Base-by-base conservation (phyloP, 1,139 yeast genomes). In the Candida dubliniensis region DNA sequence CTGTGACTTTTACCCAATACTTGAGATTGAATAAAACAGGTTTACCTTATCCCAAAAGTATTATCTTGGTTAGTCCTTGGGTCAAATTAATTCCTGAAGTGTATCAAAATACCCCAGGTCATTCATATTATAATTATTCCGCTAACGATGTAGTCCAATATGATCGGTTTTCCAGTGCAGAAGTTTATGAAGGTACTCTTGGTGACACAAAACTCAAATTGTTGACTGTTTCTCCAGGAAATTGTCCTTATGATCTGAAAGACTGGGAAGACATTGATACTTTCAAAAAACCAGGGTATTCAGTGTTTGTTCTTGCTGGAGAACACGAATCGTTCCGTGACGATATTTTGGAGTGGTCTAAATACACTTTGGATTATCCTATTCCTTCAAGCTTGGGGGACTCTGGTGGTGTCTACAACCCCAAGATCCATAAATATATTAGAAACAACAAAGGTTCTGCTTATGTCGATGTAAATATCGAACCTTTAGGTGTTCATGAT, bases 401-500 rank as follows among this genome's bases (percentile, higher is more conserved):
- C 40, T 67, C 73, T 1, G 46, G 58, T 27, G 61, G 64, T 34
- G 44, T 47, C 31, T 50, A 47, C 35, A 47, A 57, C 37, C 54
- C 55, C 6, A 50, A 56, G 26, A 48, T 51, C 26, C 63, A 59
- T 38, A 52, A 47, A 23, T 58, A 47, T 41, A 31, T 31, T 31
- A 31, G 33, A 8, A 35, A 51, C 38, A 13, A 31, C 15, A 50
- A 52, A 41, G 41, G 54, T 39, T 38, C 55, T 37, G 53, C 63
- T 42, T 41, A 58, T 44, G 45, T 54, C 34, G 36, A 47, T 29
- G 50, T 64, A 3, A 64, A 55, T 46, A 59, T 71, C 29, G 77
- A 73, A 49, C 78, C 77, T 0, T 65, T 67, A 69, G 78, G 78
- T 2, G 58, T 71, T 24, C 78, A 73, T 52, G 78, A 71, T 52